Conservation (phyloP, 2,329 filamentous ascomycete species). For the Fusarium devonianum region DNA sequence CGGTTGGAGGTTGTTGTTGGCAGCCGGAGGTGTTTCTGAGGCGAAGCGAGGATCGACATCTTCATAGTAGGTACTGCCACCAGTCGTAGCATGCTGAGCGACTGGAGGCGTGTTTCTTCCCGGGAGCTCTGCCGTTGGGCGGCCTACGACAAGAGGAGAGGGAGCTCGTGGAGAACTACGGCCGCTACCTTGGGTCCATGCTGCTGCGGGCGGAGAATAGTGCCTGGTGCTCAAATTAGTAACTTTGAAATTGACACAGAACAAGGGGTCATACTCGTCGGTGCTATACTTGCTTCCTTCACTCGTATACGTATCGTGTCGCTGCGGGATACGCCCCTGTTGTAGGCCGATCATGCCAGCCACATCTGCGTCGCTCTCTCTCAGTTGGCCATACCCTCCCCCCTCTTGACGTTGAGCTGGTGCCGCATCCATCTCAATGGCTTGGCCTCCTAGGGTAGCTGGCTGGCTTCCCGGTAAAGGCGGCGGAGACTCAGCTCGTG, state of each 20-base stretch:
- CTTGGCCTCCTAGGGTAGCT: conserved; percentile 62
- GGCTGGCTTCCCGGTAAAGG: conserved; percentile 60
- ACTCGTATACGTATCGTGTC: conserved; percentile 63
- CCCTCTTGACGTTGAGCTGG: conserved; percentile 54
- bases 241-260: neutral
- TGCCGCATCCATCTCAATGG: conserved; percentile 81
- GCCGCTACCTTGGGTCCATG: conserved; percentile 59
- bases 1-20: conserved; percentile 39
- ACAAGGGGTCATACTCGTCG: conserved; percentile 64
- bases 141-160: conserved; percentile 53
- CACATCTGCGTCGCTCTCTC: conserved; percentile 75
- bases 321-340: conserved; percentile 55
- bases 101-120: conserved; percentile 47
- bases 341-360: conserved; percentile 77
- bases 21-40: conserved; percentile 46
- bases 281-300: conserved; percentile 77
- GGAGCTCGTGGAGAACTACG: conserved; percentile 54
- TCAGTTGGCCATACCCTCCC: conserved; percentile 56
- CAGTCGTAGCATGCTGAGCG: conserved; percentile 35
- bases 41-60: conserved; percentile 91
- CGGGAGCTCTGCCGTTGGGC: conserved; percentile 48
- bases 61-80: conserved; percentile 76
- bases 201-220: conserved; percentile 64
- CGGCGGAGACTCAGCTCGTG: conserved; percentile 70
- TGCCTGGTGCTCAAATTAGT: conserved; percentile 44